Evolutionary conservation across 2,329 filamentous ascomycete genomes (phyloP), one percentile per base, ranked within the genome.

Genomic region (Colletotrichum sidae): DNA sequence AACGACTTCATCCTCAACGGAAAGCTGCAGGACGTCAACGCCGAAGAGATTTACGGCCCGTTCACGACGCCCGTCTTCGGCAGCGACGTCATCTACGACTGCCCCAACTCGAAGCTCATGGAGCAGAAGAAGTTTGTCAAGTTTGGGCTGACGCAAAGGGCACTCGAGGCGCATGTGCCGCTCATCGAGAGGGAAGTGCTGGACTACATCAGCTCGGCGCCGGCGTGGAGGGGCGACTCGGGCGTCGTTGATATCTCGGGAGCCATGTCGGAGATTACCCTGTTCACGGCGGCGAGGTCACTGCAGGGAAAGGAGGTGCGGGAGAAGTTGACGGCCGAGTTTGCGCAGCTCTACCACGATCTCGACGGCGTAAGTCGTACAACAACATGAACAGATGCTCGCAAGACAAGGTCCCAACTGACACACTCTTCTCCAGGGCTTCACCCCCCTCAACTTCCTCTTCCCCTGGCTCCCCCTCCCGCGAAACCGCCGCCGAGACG

Each of bases 121-220:
- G 93, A 97, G 81, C 93, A 97, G 84, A 97, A 97, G 84, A 96
- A 95, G 88, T 93, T 94, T 74, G 92, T 94, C 88, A 94, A 94
- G 78, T 88, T 91, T 72, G 91, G 90, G 67, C 87, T 94, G 59
- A 93, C 91, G 33, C 89, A 89, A 69, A 88, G 92, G 61, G 89
- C 91, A 25, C 90, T 94, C 80, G 87, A 83, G 70, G 83, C 83
- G 50, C 96, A 97, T 78, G 92, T 96, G 54, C 88, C 87, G 62
- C 87, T 96, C 75, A 95, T 97, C 76, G 86, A 88, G 69, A 80
- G 84, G 70, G 93, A 97, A 78, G 89, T 92, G 70, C 83, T 88
- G 67, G 85, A 88, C 72, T 96, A 92, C 78, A 81, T 94, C 79
- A 89, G 92, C 78, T 84, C 81, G 69, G 87, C 85, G 69, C 78